Evolutionary conservation across 352 stramenopile genomes (phyloP).

Genomic region (Globisporangium uncinulatum): DNA sequence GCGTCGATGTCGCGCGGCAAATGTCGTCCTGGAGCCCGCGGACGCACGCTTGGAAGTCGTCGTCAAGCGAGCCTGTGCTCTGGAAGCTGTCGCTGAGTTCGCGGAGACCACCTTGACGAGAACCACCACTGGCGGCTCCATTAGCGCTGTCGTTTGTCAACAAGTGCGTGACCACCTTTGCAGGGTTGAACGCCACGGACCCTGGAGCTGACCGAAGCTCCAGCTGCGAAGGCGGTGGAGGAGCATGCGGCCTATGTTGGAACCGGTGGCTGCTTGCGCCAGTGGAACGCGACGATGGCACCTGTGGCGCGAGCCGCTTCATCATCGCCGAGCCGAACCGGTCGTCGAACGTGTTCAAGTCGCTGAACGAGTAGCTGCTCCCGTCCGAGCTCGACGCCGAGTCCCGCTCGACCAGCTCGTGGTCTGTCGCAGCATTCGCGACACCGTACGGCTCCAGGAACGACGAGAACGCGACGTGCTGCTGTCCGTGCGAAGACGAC

Average conservation of each 20-base stretch:
- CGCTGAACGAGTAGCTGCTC: conserved; percentile 54
- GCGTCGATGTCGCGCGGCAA: conserved; percentile 23
- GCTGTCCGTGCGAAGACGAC: not conserved
- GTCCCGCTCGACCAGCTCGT: conserved; percentile 4
- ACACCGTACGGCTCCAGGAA: not conserved
- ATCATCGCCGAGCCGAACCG: conserved; percentile 19
- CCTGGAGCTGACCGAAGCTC: not conserved
- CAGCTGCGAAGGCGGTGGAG: not conserved
- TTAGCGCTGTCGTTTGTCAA: conserved; percentile 1
- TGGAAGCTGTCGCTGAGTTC: conserved; percentile 15
- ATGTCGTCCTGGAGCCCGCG: conserved; percentile 50
- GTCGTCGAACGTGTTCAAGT: conserved; percentile 51
- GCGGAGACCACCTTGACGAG: not conserved
- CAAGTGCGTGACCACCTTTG: conserved; percentile 13
- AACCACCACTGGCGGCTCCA: not conserved
- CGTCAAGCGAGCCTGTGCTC: conserved; percentile 18
- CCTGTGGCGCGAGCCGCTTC: conserved; percentile 15
- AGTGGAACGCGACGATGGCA: not conserved
- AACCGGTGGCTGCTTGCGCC: conserved; percentile 3
- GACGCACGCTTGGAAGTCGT: conserved; percentile 48
- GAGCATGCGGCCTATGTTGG: conserved; percentile 1
- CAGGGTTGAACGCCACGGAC: conserved; percentile 6
- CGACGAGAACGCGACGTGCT: not conserved
- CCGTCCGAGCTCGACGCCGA: conserved; percentile 41
- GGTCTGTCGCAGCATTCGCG: not conserved